Percentiles rank a stretch among this genome's conserved stretches.
Evolutionary conservation across 2,329 filamentous ascomycete species (phyloP).

Genomic region (Septoria linicola): DNA sequence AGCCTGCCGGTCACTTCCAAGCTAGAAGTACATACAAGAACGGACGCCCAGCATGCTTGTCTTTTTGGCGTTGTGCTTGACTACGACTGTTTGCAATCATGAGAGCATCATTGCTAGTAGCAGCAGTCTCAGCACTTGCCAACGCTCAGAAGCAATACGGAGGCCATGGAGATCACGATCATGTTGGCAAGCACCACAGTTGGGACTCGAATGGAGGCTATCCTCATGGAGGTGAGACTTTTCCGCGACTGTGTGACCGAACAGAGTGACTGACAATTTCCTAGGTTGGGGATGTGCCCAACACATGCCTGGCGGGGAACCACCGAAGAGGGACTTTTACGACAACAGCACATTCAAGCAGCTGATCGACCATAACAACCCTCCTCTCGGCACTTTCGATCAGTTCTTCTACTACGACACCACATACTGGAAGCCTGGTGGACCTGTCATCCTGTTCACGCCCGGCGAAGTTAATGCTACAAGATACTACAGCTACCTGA

Average conservation of each 20-base stretch:
- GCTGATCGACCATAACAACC: constrained; percentile 59
- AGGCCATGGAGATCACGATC: not conserved
- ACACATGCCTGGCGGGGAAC: not conserved
- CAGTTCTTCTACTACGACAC: constrained; percentile 56
- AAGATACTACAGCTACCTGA: constrained; percentile 52
- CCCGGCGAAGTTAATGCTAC: constrained; percentile 54
- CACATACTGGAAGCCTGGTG: constrained; percentile 53
- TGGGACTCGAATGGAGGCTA: constrained; percentile 1
- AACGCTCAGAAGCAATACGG: not conserved
- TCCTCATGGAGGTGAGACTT: not conserved
- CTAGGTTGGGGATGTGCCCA: not conserved
- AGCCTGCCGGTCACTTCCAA: not conserved
- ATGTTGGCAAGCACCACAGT: no score
- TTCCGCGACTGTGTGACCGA: no score
- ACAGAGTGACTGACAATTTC: no score
- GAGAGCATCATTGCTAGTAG: not conserved
- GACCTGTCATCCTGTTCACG: constrained; percentile 46
- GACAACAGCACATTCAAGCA: constrained; percentile 48
- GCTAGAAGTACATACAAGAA: not conserved
- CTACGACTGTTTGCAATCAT: not conserved
- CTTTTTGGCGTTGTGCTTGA: not conserved
- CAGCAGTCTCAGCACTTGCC: not conserved
- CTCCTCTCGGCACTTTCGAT: constrained; percentile 55
- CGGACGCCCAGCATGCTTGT: not conserved
- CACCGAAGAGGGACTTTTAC: not conserved